Base-by-base conservation (phyloP, 345 rosid species). In the Citrus glauca region DNA sequence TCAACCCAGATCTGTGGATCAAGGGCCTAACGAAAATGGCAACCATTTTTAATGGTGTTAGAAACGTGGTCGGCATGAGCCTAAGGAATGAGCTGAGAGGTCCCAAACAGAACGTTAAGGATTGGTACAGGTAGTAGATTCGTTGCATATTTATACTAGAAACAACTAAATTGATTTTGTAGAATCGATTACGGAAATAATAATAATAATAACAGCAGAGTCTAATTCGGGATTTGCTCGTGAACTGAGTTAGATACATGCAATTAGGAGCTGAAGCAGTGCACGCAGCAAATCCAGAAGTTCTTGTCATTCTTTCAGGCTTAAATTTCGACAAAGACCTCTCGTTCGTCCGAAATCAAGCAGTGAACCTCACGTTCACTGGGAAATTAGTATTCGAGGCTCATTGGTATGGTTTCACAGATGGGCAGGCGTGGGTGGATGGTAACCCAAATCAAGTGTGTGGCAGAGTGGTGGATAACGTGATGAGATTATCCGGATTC, bases 41-140 rank as follows among this genome's bases (percentile, higher is more conserved):
- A 7, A 81, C 86, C 33, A 73, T 91, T 16, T 94, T 96, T 69
- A 79, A 84, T 1, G 94, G 91, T 53, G 88, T 85, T 32, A 7
- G 89, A 32, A 88, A 93, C 66, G 97, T 93, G 5, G 81, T 96
- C 67, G 99, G 95, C 79, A 91, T 96, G 95, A 91, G 99, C 88
- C 74, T 96, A 78, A 92, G 99, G 79, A 96, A 96, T 68, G 99
- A 96, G 78, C 98, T 94, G 37, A 88, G 99, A 60, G 99, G 99
- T 56, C 84, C 90, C 38, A 89, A 71, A 37, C 99, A 96, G 81
- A 96, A 91, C 37, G 86, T 78, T 13, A 82, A 87, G 11, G 98
- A 92, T 69, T 96, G 98, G 98, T 94, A 92, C 88, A 92, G 86
- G 95, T 92, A 92, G 50, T 62, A 75, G 63, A n/a, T 28, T 63